Base-by-base conservation (phyloP, 1,284 basidiomycete genomes). In the Tylopilus sp. region DNA sequence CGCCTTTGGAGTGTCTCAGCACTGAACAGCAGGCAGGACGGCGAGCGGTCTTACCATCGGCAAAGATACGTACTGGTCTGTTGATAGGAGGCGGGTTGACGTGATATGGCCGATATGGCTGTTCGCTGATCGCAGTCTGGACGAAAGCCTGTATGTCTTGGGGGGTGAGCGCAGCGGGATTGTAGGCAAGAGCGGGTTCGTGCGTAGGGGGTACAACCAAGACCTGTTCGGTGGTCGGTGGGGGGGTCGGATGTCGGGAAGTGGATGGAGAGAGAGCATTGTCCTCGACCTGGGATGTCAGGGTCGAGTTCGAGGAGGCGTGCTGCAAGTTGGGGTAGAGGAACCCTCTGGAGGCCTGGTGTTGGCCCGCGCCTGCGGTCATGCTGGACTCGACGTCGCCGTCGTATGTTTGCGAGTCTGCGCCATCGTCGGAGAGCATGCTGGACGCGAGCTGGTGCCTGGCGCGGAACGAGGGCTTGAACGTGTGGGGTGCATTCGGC, bases 21-120 rank as follows among this genome's bases (percentile, higher is more conserved):
- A 26, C 60, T 55, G 16, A 23, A 39, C 15, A n/a, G 31, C 39
- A 45, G 28, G 44, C 1, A 38, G 19, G 21, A 19, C 28, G 7
- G 35, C n/a, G 30, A 57, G 57, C 2, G 19, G 10, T 60, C 70
- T 59, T 59, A 76, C 90, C 96, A 71, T 99, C 97, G 1, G 97
- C 95, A 63, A 97, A 99, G 37, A 99, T 81, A 51, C 96, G 79
- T 15, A 97, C 82, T 0, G 94, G 92, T 45, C 95, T 75, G 50
- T 78, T 84, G 12, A 72, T 72, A 1, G 92, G 89, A 0, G 95
- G 92, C 28, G 78, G 72, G 57, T 92, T 95, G 64, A 96, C 94
- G 66, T 78, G 86, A 74, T 95, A 98, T 55, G 73, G 72, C 51
- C 88, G 76, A 57, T 72, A 68, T 4, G 70, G 55, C 39, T 81